phyloP scores from a whole-genome alignment of 768 basidiomycete species.

The Suillus fuscotomentosus region DNA sequence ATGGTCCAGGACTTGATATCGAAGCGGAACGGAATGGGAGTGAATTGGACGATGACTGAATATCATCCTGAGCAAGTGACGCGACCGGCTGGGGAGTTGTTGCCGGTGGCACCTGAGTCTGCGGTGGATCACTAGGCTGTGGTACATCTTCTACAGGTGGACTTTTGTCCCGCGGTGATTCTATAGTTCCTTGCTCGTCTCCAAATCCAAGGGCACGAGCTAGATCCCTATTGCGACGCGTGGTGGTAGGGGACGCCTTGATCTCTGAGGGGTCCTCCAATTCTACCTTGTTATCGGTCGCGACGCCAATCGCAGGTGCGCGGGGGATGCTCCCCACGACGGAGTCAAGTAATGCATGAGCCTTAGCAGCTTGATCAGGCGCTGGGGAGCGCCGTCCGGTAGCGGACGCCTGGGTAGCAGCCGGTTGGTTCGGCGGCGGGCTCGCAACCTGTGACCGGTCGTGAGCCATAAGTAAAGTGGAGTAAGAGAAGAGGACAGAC shows the following conservation, averaged over 20 bases:
- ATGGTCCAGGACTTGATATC: slow-evolving; percentile 38
- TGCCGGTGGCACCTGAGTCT: slow-evolving; percentile 26
- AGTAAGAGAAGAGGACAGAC: slow-evolving; percentile 26
- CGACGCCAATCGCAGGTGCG: slow-evolving; percentile 24
- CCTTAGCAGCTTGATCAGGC: slow-evolving; percentile 55
- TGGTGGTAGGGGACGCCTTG: slow-evolving; percentile 41
- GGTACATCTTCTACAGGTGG: slow-evolving; percentile 16
- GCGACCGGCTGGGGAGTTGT: slow-evolving; percentile 33
- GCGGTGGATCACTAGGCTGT: slow-evolving; percentile 9
- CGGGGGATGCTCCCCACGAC: slow-evolving; percentile 53
- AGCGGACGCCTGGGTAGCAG: slow-evolving; percentile 32
- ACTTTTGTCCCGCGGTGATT: slow-evolving; percentile 14
- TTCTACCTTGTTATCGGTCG: slow-evolving; percentile 24
- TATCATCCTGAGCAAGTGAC: slow-evolving; percentile 17
- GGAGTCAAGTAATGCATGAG: slow-evolving; percentile 66
- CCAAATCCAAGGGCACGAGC: slow-evolving; percentile 72
- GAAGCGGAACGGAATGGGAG: slow-evolving; percentile 30
- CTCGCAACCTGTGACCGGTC: slow-evolving; percentile 48
- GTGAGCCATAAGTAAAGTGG: slow-evolving; percentile 2
- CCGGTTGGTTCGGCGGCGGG: slow-evolving; percentile 46
- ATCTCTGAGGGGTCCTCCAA: slow-evolving; percentile 31
- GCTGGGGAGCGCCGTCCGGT: slow-evolving; percentile 30
- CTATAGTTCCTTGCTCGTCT: slow-evolving; percentile 28
- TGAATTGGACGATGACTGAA: slow-evolving; percentile 9
- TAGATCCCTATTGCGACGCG: slow-evolving; percentile 70